Percentiles rank a stretch among this genome's conserved stretches.
These are phyloP conservation scores for Phaffomyces antillensis DNA, from an alignment of 805 yeast genomes.

Conservation along the genomic window DNA sequence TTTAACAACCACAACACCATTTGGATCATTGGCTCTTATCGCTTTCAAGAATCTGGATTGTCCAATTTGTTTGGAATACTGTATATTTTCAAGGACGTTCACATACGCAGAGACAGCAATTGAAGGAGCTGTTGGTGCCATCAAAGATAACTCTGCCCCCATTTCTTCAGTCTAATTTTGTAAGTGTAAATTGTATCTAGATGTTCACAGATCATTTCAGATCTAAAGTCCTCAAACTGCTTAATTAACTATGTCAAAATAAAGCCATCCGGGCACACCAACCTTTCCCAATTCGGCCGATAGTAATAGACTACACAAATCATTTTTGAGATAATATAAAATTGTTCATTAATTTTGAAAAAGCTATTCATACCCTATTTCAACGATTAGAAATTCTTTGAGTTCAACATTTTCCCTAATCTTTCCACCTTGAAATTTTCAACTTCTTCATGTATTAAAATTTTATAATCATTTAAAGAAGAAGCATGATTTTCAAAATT, in stretches of 20 bases:
- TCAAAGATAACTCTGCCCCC: slow-evolving; percentile 83
- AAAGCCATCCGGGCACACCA: background rate
- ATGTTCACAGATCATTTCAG: background rate
- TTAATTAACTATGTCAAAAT: background rate
- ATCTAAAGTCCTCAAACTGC: background rate
- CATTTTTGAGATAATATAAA: background rate
- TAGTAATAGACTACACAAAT: background rate
- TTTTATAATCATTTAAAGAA: slow-evolving; percentile 39
- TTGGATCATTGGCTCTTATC: slow-evolving; percentile 66
- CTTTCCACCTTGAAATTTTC: slow-evolving; percentile 36
- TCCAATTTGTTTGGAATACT: slow-evolving; percentile 68
- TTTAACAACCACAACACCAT: slow-evolving; percentile 72
- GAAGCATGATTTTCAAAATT: slow-evolving; percentile 47
- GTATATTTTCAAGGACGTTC: slow-evolving; percentile 68
- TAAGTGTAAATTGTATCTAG: too few species aligned
- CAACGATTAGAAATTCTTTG: background rate
- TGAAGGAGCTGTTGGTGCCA: slow-evolving; percentile 88
- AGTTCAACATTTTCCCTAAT: slow-evolving; percentile 7
- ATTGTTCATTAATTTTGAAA: too few species aligned
- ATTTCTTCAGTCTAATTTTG: slow-evolving; percentile 27
- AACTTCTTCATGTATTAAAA: slow-evolving; percentile 46
- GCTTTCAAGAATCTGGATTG: slow-evolving; percentile 83
- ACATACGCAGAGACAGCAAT: slow-evolving; percentile 87
- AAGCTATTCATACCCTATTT: too few species aligned
- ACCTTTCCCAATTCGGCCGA: background rate